Evolutionary conservation across 768 basidiomycete genomes (phyloP).

Genomic region (Tylopilus intermedius): DNA sequence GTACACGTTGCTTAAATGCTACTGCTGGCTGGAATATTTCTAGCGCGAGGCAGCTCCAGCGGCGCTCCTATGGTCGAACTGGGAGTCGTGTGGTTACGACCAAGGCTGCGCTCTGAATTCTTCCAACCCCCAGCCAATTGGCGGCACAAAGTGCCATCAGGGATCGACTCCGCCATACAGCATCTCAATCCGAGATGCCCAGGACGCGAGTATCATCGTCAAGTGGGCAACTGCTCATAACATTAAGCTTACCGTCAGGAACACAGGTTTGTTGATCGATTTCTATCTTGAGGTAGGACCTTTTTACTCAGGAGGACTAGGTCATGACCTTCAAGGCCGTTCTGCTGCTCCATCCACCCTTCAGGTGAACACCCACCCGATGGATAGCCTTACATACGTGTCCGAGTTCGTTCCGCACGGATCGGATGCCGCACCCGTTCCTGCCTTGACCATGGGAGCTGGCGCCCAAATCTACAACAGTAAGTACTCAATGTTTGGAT

Average conservation of each 20-base stretch:
- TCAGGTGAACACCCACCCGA: slow-evolving; percentile 20
- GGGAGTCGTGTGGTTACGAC: slow-evolving; percentile 18
- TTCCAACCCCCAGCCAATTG: slow-evolving; percentile 14
- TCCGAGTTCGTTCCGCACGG: slow-evolving; percentile 19
- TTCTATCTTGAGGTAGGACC: not conserved
- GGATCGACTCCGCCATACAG: slow-evolving; percentile 22
- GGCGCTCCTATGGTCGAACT: slow-evolving; percentile 22
- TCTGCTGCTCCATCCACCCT: slow-evolving; percentile 23
- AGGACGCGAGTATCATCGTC: slow-evolving; percentile 19
- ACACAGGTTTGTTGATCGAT: slow-evolving; percentile 14
- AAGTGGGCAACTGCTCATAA: slow-evolving; percentile 19
- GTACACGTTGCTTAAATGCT: not conserved
- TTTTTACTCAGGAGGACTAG: slow-evolving; percentile 4
- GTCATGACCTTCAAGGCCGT: slow-evolving; percentile 22
- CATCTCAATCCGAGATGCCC: slow-evolving; percentile 13
- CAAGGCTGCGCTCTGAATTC: slow-evolving; percentile 20
- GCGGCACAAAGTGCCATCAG: slow-evolving; percentile 11
- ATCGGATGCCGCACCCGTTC: slow-evolving; percentile 10
- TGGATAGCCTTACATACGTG: slow-evolving; percentile 12
- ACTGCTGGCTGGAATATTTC: too few relatives aligned
- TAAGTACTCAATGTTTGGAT: not conserved
- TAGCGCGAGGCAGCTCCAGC: slow-evolving; percentile 19
- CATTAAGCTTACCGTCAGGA: slow-evolving; percentile 21
- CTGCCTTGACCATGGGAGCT: slow-evolving; percentile 18
- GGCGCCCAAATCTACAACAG: slow-evolving; percentile 15